A percentile compares a stretch with the other conserved stretches of the same genome.
phyloP scores from a whole-genome alignment of 2,329 filamentous ascomycete species.

The Ophiostoma himal-ulmi region DNA sequence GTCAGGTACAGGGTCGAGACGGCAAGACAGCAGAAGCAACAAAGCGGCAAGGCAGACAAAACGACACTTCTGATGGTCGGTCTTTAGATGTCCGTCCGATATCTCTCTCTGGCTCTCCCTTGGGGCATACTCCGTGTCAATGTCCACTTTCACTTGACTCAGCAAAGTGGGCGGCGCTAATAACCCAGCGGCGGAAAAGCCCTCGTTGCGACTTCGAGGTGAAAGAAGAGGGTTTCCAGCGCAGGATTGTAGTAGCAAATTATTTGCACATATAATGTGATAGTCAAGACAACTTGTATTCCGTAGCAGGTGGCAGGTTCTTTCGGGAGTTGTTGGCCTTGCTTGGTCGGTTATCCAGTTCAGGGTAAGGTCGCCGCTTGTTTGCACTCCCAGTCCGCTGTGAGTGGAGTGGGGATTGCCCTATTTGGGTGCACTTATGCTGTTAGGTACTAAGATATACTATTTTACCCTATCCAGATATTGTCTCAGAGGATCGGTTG shows the following conservation, averaged over 20 bases:
- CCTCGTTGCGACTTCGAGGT: background rate
- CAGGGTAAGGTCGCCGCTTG: background rate
- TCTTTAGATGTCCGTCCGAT: background rate
- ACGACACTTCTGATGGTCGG: background rate
- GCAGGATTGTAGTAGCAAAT: background rate
- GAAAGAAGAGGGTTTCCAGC: background rate
- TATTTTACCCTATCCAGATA: background rate
- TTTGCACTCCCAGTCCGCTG: background rate
- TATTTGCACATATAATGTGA: background rate
- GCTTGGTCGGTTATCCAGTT: background rate
- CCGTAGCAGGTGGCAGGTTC: background rate
- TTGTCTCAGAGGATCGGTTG: background rate
- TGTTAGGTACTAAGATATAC: background rate
- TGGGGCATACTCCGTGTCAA: background rate
- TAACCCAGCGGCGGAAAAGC: background rate
- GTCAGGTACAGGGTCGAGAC: background rate
- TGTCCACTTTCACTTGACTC: constrained; percentile 16
- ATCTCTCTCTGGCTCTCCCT: constrained; percentile 1
- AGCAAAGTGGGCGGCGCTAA: constrained; percentile 22
- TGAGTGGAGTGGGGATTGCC: background rate
- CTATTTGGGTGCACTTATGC: background rate
- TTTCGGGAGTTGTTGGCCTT: background rate
- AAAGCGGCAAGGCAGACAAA: background rate
- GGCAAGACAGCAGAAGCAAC: background rate
- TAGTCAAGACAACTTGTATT: background rate